Evolutionary conservation across 495 filamentous ascomycete species (phyloP).

Genomic region (Patellaria atrata): DNA sequence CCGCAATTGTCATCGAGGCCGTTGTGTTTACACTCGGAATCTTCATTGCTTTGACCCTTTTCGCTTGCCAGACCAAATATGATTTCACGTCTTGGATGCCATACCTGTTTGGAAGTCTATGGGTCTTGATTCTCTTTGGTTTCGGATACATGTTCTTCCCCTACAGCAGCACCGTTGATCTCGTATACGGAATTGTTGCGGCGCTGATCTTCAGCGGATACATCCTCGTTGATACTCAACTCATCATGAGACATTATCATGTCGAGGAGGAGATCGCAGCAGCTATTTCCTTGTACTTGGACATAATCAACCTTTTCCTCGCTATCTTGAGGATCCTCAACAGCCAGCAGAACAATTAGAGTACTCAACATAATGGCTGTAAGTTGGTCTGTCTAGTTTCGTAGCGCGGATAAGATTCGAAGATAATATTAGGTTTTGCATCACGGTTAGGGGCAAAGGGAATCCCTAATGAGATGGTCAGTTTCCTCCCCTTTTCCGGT

Average conservation of each 20-base stretch:
- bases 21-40: slow-evolving; percentile 82
- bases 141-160: slow-evolving; percentile 83
- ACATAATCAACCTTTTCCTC: slow-evolving; percentile 93
- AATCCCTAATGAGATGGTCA: too few species aligned
- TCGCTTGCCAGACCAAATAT: slow-evolving; percentile 95
- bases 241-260: slow-evolving; percentile 88
- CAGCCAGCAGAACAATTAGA: slow-evolving; percentile 67
- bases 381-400: too few species aligned
- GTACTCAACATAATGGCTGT: too few species aligned
- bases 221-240: slow-evolving; percentile 89
- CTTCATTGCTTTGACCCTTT: slow-evolving; percentile 83
- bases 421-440: too few species aligned
- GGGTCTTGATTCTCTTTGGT: slow-evolving; percentile 81
- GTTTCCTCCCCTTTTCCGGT: too few species aligned
- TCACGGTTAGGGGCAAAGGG: too few species aligned
- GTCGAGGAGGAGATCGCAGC: slow-evolving; percentile 98
- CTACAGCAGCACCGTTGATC: slow-evolving; percentile 57
- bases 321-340: slow-evolving; percentile 84
- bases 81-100: slow-evolving; percentile 96
- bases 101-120: slow-evolving; percentile 80
- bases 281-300: slow-evolving; percentile 86
- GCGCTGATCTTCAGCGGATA: slow-evolving; percentile 88
- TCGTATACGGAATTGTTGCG: slow-evolving; percentile 64
- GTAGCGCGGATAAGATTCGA: too few species aligned
- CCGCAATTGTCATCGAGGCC: slow-evolving; percentile 72